These are phyloP conservation scores for Coemansia sp. DNA, from an alignment of 192 early-diverging fungal genomes.

Conservation along the genomic window DNA sequence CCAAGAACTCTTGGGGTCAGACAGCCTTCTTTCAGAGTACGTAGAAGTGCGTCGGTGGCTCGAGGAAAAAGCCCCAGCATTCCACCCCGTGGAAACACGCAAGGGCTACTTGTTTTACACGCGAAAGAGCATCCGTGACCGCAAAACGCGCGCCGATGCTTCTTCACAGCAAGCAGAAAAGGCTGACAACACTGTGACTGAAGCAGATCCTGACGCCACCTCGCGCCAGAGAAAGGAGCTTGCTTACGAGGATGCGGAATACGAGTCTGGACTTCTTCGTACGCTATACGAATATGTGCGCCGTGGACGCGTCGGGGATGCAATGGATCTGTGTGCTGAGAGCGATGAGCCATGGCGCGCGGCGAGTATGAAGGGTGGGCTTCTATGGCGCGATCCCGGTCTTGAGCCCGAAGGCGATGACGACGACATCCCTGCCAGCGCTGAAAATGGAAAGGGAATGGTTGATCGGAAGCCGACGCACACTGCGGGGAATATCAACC, in stretches of 20 bases:
- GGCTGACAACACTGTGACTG: constrained; percentile 20
- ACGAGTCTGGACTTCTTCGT: constrained; percentile 61
- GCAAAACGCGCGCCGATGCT: constrained; percentile 5
- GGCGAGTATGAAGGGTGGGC: constrained; percentile 71
- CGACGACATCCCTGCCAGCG: constrained; percentile 21
- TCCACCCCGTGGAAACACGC: constrained; percentile 55
- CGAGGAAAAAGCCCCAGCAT: constrained; percentile 47
- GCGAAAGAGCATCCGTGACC: constrained; percentile 32
- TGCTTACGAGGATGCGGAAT: constrained; percentile 41
- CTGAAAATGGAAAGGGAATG: constrained; percentile 1
- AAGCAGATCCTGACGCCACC: constrained; percentile 44
- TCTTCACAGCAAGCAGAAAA: not conserved
- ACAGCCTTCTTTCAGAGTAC: constrained; percentile 38
- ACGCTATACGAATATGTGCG: constrained; percentile 80
- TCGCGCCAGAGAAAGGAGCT: constrained; percentile 40
- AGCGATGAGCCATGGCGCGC: constrained; percentile 81
- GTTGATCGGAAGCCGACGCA: constrained; percentile 23
- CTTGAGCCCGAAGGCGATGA: constrained; percentile 25
- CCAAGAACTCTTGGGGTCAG: constrained; percentile 36
- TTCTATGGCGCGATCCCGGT: constrained; percentile 59
- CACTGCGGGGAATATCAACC: constrained; percentile 51
- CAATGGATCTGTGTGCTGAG: constrained; percentile 71
- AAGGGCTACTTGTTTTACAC: constrained; percentile 59
- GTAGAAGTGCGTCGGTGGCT: constrained; percentile 55
- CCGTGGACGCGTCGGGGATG: constrained; percentile 66